These are phyloP conservation scores for Wickerhamiella nectarea DNA, from an alignment of 805 yeast genomes.

Conservation along the genomic window DNA sequence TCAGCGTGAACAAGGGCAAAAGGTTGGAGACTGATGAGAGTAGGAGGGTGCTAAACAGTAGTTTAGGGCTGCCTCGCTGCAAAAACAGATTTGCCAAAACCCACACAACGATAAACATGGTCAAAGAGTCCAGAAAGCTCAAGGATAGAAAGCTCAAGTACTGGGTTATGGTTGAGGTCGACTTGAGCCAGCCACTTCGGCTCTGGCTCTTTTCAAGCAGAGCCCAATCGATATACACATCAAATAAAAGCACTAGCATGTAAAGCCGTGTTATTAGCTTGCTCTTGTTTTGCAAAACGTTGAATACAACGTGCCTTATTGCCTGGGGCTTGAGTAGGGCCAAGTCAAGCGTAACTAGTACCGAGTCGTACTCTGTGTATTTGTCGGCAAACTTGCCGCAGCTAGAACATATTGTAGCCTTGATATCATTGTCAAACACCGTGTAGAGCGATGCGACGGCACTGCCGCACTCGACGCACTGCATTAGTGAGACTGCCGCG, in stretches of 20 bases:
- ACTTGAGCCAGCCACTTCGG: constrained; percentile 18
- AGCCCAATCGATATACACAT: constrained; percentile 87
- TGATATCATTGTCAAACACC: constrained; percentile 59
- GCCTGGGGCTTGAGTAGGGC: constrained; percentile 73
- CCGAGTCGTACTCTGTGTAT: constrained; percentile 81
- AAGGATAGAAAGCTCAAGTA: constrained; percentile 27
- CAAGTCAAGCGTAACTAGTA: constrained; percentile 70
- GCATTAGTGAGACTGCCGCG: constrained; percentile 37
- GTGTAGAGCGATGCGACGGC: constrained; percentile 55
- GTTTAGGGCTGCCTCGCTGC: constrained; percentile 27
- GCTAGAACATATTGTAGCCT: constrained; percentile 56
- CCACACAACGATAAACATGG: constrained; percentile 18
- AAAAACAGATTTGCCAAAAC: constrained; percentile 25
- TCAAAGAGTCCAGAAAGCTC: constrained; percentile 26
- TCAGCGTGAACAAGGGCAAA: constrained; percentile 82
- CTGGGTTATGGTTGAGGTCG: constrained; percentile 26
- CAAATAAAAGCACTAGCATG: constrained; percentile 58
- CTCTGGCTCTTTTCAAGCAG: constrained; percentile 51
- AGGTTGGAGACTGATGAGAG: constrained; percentile 69
- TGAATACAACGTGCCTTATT: constrained; percentile 67
- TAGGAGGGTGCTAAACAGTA: constrained; percentile 50
- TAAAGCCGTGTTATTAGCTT: constrained; percentile 34
- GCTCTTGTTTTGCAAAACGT: constrained; percentile 30
- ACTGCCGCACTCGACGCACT: constrained; percentile 77
- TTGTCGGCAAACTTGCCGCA: constrained; percentile 75